A percentile compares a stretch with the other conserved stretches of the same genome.
These are phyloP conservation scores for Marasmius sp. DNA, from an alignment of 1,284 basidiomycete species.

Conservation along the genomic window DNA sequence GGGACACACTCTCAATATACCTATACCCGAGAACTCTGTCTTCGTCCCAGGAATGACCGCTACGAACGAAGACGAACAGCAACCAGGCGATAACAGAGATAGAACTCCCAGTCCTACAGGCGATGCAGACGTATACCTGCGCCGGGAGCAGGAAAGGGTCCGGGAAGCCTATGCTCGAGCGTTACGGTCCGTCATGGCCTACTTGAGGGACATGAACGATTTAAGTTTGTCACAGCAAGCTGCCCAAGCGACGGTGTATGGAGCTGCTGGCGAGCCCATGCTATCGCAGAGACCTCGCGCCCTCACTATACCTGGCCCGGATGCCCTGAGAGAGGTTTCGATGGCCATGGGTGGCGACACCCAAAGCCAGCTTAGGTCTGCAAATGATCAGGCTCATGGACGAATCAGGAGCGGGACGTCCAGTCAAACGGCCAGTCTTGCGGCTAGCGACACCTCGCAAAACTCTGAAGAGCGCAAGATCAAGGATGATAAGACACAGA, in stretches of 20 bases:
- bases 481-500: slow-evolving; percentile 85
- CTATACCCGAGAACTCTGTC: slow-evolving; percentile 59
- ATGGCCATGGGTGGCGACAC: slow-evolving; percentile 41
- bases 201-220: slow-evolving; percentile 94
- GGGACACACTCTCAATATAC: slow-evolving; percentile 49
- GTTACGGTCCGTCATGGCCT: slow-evolving; percentile 89
- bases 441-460: slow-evolving; percentile 69
- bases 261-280: slow-evolving; percentile 40
- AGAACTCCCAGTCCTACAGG: slow-evolving; percentile 46
- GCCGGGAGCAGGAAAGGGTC: slow-evolving; percentile 68
- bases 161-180: slow-evolving; percentile 74
- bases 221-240: slow-evolving; percentile 63
- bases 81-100: slow-evolving; percentile 23
- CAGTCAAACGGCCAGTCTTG: slow-evolving; percentile 68
- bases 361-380: slow-evolving; percentile 59
- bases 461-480: slow-evolving; percentile 76
- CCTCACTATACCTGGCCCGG: slow-evolving; percentile 28
- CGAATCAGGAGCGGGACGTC: slow-evolving; percentile 55
- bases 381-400: slow-evolving; percentile 50
- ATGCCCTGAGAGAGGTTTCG: slow-evolving; percentile 53
- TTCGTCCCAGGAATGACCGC: slow-evolving; percentile 57
- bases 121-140: slow-evolving; percentile 48
- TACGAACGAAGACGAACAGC: slow-evolving; percentile 42
- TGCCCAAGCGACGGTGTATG: slow-evolving; percentile 55
- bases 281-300: slow-evolving; percentile 67